A percentile compares a stretch with the other conserved stretches of the same genome.
phyloP scores from a whole-genome alignment of 1,284 basidiomycete genomes.

The Cutaneotrichosporon cavernicola region DNA sequence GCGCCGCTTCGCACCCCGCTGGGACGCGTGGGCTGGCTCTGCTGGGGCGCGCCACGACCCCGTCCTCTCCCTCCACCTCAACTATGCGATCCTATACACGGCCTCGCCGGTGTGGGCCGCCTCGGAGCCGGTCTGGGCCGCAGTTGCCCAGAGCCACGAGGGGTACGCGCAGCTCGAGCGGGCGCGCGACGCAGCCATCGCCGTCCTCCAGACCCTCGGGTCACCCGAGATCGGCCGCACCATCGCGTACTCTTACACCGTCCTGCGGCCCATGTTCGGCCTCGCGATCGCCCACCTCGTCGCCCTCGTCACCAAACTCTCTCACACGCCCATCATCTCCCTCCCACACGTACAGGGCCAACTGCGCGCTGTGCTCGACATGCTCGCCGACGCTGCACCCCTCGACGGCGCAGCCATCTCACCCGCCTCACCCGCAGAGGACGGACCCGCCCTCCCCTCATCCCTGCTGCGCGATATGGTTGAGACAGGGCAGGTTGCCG shows the following conservation, averaged over 20 bases:
- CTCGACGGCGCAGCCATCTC: slow-evolving; percentile 24
- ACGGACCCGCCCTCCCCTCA: slow-evolving; percentile 10
- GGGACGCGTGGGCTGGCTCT: slow-evolving; percentile 44
- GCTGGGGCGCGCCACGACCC: slow-evolving; percentile 32
- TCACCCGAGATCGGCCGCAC: slow-evolving; percentile 49
- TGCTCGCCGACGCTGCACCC: slow-evolving; percentile 36
- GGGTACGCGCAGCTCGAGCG: slow-evolving; percentile 47
- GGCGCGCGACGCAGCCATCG: slow-evolving; percentile 48
- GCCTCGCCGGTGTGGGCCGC: slow-evolving; percentile 43
- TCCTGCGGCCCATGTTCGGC: slow-evolving; percentile 47
- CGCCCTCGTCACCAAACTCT: slow-evolving; percentile 32
- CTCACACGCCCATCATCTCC: slow-evolving; percentile 35
- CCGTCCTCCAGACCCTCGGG: slow-evolving; percentile 44
- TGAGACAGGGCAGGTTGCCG: slow-evolving; percentile 21
- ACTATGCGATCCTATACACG: slow-evolving; percentile 47
- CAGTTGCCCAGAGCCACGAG: slow-evolving; percentile 38
- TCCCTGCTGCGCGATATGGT: slow-evolving; percentile 25
- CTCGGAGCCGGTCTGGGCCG: slow-evolving; percentile 39
- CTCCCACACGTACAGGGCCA: slow-evolving; percentile 36
- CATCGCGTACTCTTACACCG: slow-evolving; percentile 46
- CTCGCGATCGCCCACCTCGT: slow-evolving; percentile 45
- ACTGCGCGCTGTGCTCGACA: slow-evolving; percentile 41
- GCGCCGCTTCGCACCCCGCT: slow-evolving; percentile 31
- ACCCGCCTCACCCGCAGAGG: neutral
- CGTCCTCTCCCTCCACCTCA: slow-evolving; percentile 46